Conservation (phyloP, 2,329 filamentous ascomycete genomes). For the Penicillium nordicum region DNA sequence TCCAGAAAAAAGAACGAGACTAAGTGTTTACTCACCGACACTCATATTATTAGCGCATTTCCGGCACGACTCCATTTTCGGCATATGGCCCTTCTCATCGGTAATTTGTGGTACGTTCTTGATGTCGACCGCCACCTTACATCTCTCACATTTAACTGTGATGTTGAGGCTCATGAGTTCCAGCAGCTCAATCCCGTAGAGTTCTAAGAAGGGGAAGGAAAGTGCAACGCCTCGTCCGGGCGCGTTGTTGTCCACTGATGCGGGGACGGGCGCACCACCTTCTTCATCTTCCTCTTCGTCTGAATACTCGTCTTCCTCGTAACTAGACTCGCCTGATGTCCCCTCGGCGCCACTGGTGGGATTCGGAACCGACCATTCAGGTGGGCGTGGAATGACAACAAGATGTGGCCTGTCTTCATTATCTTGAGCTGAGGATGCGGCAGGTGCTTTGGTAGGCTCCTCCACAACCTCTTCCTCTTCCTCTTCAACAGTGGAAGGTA, state of each 20-base stretch:
- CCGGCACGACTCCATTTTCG: conserved; percentile 50
- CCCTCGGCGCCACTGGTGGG: conserved; percentile 36
- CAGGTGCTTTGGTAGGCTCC: conserved; percentile 11
- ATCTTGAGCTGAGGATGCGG: background rate
- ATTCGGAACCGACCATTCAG: conserved; percentile 62
- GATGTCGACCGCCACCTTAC: conserved; percentile 69
- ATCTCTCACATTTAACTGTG: conserved; percentile 73
- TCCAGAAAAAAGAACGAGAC: background rate
- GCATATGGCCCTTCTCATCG: conserved; percentile 39
- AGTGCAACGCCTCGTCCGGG: conserved; percentile 70
- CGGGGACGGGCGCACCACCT: conserved; percentile 37
- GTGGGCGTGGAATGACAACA: conserved; percentile 69
- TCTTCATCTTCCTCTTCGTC: conserved; percentile 45
- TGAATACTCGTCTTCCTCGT: conserved; percentile 45
- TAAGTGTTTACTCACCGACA: conserved; percentile 35
- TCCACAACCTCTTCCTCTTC: conserved; percentile 10
- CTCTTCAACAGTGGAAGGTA: conserved; percentile 3
- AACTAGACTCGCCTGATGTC: conserved; percentile 43
- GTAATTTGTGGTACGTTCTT: conserved; percentile 59
- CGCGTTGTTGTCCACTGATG: conserved; percentile 36
- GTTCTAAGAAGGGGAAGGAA: conserved; percentile 72
- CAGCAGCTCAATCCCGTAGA: conserved; percentile 73
- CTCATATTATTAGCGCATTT: conserved; percentile 53
- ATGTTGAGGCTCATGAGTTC: conserved; percentile 65
- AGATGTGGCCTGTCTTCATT: conserved; percentile 60